Percentiles rank a stretch among this genome's conserved stretches.
Evolutionary conservation across 2,329 filamentous ascomycete species (phyloP).

Genomic region (Dactylellina sp.): DNA sequence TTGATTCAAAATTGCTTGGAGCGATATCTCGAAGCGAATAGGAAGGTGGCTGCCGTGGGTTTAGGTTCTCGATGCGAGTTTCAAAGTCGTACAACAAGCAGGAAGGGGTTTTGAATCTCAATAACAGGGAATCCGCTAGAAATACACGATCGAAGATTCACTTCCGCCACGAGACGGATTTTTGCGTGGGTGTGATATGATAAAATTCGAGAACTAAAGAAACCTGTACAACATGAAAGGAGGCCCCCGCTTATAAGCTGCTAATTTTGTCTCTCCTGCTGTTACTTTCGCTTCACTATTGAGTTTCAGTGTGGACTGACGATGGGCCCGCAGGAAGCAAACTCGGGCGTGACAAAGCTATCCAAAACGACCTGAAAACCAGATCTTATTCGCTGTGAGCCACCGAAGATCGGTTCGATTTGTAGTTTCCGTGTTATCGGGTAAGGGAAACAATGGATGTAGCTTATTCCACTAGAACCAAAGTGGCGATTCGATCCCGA

Average conservation of each 20-base stretch:
- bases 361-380: slow-evolving; percentile 23
- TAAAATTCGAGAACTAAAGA: slow-evolving; percentile 53
- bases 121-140: slow-evolving; percentile 34
- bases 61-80: slow-evolving; percentile 56
- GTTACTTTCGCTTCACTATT: slow-evolving; percentile 32
- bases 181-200: slow-evolving; percentile 28
- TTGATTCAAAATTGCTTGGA: slow-evolving; percentile 43
- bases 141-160: slow-evolving; percentile 41
- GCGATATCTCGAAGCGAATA: slow-evolving; percentile 56
- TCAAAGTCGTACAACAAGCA: slow-evolving; percentile 54
- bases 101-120: slow-evolving; percentile 44
- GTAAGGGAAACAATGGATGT: slow-evolving; percentile 35
- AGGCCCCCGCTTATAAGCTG: slow-evolving; percentile 54
- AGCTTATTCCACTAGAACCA: slow-evolving; percentile 48
- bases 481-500: slow-evolving; percentile 47
- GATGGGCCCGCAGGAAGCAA: slow-evolving; percentile 30
- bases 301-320: slow-evolving; percentile 51
- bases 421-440: slow-evolving; percentile 46
- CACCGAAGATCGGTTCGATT: slow-evolving; percentile 31
- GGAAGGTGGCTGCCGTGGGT: slow-evolving; percentile 55
- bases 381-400: slow-evolving; percentile 35
- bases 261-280: slow-evolving; percentile 43
- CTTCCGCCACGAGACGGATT: slow-evolving; percentile 29
- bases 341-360: slow-evolving; percentile 19
- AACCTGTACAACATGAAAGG: slow-evolving; percentile 51